These are phyloP conservation scores for Anthostomella pinea DNA, from an alignment of 2,329 filamentous ascomycete species.

Conservation along the genomic window DNA sequence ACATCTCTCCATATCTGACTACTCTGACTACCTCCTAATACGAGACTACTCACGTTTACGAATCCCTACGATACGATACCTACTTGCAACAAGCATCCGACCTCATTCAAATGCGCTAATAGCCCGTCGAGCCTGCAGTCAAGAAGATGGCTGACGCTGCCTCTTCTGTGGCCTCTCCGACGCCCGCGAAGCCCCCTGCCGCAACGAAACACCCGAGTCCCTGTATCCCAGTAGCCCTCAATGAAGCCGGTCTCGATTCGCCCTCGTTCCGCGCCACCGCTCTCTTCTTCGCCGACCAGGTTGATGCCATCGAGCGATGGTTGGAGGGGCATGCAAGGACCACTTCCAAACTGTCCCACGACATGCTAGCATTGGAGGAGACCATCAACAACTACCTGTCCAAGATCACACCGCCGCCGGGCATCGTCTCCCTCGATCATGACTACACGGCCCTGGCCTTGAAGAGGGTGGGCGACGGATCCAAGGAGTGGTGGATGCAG, in stretches of 20 bases:
- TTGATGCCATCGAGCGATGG: constrained; percentile 90
- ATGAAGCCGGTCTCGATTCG: constrained; percentile 94
- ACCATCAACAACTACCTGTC: constrained; percentile 74
- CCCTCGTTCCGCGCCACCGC: constrained; percentile 90
- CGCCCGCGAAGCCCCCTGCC: constrained; percentile 12
- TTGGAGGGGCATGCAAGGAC: constrained; percentile 62
- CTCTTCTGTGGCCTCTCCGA: constrained; percentile 18
- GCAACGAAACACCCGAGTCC: constrained; percentile 33
- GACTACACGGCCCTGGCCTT: constrained; percentile 91
- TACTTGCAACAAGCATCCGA: too few relatives aligned
- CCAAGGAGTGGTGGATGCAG: constrained; percentile 82
- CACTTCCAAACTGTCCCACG: constrained; percentile 54
- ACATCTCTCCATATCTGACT: too few relatives aligned
- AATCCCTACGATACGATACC: too few relatives aligned
- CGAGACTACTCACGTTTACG: too few relatives aligned
- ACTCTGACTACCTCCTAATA: too few relatives aligned
- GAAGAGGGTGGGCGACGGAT: constrained; percentile 79
- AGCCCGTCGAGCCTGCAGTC: constrained; percentile 2
- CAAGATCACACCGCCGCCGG: constrained; percentile 69
- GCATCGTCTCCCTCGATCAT: constrained; percentile 83
- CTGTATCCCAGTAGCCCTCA: constrained; percentile 73
- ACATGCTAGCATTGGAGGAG: constrained; percentile 72
- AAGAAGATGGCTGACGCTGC: constrained; percentile 26
- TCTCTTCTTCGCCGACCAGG: constrained; percentile 84
- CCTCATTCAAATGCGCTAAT: constrained; percentile 15